phyloP scores from a whole-genome alignment of 2,329 filamentous ascomycete species.

The Fusarium musae region DNA sequence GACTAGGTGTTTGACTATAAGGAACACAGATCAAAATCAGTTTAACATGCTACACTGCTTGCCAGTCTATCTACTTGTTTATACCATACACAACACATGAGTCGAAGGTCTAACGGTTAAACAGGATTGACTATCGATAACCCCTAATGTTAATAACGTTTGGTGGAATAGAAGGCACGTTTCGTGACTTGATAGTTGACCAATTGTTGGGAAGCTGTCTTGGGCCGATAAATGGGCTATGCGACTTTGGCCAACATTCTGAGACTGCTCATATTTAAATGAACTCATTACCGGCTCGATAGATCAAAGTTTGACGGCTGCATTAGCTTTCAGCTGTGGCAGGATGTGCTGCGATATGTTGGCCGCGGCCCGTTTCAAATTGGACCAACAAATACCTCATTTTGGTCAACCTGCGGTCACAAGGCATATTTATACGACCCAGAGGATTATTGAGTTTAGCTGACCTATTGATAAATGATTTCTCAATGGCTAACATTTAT shows the following conservation, averaged over 20 bases:
- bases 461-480: fast-evolving
- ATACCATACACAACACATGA: too few species aligned
- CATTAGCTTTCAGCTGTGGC: background rate
- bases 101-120: too few species aligned
- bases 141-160: too few species aligned
- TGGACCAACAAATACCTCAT: background rate
- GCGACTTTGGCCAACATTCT: too few species aligned
- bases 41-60: too few species aligned
- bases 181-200: background rate
- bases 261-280: too few species aligned
- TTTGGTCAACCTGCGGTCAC: background rate
- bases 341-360: background rate
- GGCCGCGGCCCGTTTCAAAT: background rate
- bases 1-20: too few species aligned
- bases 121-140: too few species aligned
- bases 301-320: background rate
- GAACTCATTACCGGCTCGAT: background rate
- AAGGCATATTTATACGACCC: background rate
- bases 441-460: fast-evolving
- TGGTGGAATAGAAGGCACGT: background rate
- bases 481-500: background rate
- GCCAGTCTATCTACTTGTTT: too few species aligned
- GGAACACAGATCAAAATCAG: too few species aligned
- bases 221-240: background rate
- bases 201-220: background rate